Percentiles rank a stretch among this genome's conserved stretches.
Evolutionary conservation across 768 basidiomycete species (phyloP).

Genomic region (Tubosaeta sp.): DNA sequence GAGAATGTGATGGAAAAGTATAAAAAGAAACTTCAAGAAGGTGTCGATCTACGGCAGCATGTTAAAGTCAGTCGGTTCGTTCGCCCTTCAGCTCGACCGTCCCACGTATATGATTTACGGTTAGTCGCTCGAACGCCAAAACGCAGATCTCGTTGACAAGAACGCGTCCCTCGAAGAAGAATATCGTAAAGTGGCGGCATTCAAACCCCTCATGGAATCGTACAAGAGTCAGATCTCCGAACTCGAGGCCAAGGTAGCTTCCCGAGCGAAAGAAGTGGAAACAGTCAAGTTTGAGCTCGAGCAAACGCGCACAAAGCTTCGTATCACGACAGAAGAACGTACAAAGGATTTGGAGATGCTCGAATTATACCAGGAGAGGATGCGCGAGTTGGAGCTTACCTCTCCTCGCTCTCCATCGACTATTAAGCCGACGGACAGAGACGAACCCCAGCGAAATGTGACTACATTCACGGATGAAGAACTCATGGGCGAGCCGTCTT

Average conservation of each 20-base stretch:
- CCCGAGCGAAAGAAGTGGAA: slow-evolving; percentile 68
- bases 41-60: slow-evolving; percentile 81
- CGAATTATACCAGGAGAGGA: slow-evolving; percentile 85
- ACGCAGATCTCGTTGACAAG: slow-evolving; percentile 85
- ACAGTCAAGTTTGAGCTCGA: slow-evolving; percentile 73
- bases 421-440: slow-evolving; percentile 23
- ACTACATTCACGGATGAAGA: slow-evolving; percentile 45
- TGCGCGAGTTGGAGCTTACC: slow-evolving; percentile 78
- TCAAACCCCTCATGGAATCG: slow-evolving; percentile 87
- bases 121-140: slow-evolving; percentile 88
- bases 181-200: slow-evolving; percentile 78
- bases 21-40: slow-evolving; percentile 96
- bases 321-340: slow-evolving; percentile 65
- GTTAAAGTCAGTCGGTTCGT: slow-evolving; percentile 64
- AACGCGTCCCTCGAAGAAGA: slow-evolving; percentile 92
- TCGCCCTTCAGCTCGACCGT: slow-evolving; percentile 3
- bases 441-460: slow-evolving; percentile 14
- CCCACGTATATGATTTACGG: slow-evolving; percentile 1
- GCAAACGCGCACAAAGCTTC: slow-evolving; percentile 64
- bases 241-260: slow-evolving; percentile 67
- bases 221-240: slow-evolving; percentile 85
- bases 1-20: slow-evolving; percentile 99
- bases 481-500: slow-evolving; percentile 42
- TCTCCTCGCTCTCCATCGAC: slow-evolving; percentile 45
- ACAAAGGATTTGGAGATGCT: slow-evolving; percentile 78